A percentile compares a stretch with the other conserved stretches of the same genome.
Evolutionary conservation across 1,284 basidiomycete species (phyloP).

Genomic region (Austroboletus niveus): DNA sequence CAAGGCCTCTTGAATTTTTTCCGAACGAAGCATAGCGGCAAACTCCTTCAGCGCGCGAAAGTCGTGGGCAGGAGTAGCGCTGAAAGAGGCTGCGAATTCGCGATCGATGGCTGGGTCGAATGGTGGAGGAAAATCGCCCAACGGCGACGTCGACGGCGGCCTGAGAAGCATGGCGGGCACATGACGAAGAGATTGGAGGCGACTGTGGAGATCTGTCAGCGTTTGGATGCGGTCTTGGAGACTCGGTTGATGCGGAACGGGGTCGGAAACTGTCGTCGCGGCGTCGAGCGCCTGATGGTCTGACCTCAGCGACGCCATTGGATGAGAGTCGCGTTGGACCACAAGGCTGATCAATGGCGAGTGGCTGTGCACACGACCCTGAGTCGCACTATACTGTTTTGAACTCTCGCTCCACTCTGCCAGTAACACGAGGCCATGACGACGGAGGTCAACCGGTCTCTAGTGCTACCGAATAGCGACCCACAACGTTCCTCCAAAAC

Average conservation of each 20-base stretch:
- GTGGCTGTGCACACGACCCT: slow-evolving; percentile 20
- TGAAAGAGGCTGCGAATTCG: slow-evolving; percentile 30
- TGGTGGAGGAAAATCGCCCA: slow-evolving; percentile 25
- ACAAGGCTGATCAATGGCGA: background rate
- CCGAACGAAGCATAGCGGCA: slow-evolving; percentile 43
- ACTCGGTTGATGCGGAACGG: slow-evolving; percentile 9
- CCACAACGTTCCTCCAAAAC: too few species aligned
- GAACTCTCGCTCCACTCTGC: too few species aligned
- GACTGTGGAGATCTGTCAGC: slow-evolving; percentile 44
- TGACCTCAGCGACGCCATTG: slow-evolving; percentile 7
- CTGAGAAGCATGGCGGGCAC: slow-evolving; percentile 43
- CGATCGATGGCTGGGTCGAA: slow-evolving; percentile 31
- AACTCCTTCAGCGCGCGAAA: slow-evolving; percentile 48
- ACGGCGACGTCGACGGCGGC: slow-evolving; percentile 27
- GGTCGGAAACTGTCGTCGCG: slow-evolving; percentile 2
- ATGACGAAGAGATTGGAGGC: slow-evolving; percentile 43
- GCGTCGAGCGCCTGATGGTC: slow-evolving; percentile 2
- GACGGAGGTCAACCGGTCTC: slow-evolving; percentile 4
- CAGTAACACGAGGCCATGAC: background rate
- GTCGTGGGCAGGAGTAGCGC: slow-evolving; percentile 24
- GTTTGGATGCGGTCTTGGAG: slow-evolving; percentile 46
- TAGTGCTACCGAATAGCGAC: background rate
- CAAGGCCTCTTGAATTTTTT: slow-evolving; percentile 54
- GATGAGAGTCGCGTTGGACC: background rate
- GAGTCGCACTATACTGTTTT: background rate